phyloP scores from a whole-genome alignment of 805 yeast species.

The Brettanomyces sp. region DNA sequence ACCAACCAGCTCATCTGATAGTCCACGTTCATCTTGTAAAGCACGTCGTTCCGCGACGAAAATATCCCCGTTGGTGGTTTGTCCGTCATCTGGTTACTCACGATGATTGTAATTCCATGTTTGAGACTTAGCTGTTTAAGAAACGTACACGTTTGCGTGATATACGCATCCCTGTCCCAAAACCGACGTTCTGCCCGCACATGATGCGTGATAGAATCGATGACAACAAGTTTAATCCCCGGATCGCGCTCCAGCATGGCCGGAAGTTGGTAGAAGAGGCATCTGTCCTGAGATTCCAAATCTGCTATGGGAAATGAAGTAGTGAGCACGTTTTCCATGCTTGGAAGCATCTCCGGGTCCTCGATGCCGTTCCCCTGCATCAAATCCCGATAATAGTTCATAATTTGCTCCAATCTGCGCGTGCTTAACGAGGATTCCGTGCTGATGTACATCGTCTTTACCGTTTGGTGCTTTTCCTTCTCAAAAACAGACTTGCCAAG shows the following conservation, averaged over 20 bases:
- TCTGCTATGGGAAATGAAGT: constrained; percentile 30
- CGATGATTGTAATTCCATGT: constrained; percentile 49
- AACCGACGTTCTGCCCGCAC: constrained; percentile 51
- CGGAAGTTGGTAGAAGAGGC: constrained; percentile 62
- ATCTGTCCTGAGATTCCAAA: constrained; percentile 66
- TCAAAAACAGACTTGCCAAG: constrained; percentile 24
- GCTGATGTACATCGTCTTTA: constrained; percentile 56
- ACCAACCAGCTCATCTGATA: constrained; percentile 63
- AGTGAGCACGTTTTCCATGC: constrained; percentile 22
- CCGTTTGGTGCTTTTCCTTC: constrained; percentile 4
- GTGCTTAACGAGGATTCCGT: constrained; percentile 75
- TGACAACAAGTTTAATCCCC: constrained; percentile 46
- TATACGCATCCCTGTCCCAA: constrained; percentile 33
- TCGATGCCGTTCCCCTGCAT: constrained; percentile 27
- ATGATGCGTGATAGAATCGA: constrained; percentile 83
- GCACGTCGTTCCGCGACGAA: constrained; percentile 16
- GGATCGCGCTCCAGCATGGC: constrained; percentile 31
- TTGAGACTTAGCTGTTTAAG: constrained; percentile 40
- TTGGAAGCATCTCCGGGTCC: constrained; percentile 22
- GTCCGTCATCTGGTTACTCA: constrained; percentile 77
- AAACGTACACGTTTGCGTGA: constrained; percentile 34
- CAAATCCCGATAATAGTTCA: constrained; percentile 17
- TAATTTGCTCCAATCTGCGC: constrained; percentile 44
- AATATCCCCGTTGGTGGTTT: constrained; percentile 29
- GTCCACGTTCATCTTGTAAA: constrained; percentile 36